Evolutionary conservation across 495 filamentous ascomycete genomes (phyloP).

Genomic region (Clohesyomyces aquaticus): DNA sequence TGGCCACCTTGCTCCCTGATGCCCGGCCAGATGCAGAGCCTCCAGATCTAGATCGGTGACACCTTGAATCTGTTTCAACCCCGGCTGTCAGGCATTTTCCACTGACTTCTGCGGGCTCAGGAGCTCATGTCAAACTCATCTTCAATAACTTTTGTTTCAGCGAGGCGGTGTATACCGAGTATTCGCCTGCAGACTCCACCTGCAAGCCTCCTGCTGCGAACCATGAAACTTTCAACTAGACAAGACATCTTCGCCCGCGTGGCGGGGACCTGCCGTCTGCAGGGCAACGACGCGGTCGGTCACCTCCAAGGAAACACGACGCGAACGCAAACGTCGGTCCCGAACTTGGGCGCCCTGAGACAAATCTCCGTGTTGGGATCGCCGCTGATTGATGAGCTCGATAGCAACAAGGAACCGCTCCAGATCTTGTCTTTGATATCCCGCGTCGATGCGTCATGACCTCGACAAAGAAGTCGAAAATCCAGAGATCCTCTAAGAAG

Average conservation of each 20-base stretch:
- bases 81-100: not conserved
- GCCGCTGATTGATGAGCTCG: too few relatives aligned
- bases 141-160: not conserved
- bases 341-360: not conserved
- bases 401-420: not conserved
- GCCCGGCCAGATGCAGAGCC: slow-evolving; percentile 7
- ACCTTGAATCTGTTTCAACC: not conserved
- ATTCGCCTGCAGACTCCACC: too few relatives aligned
- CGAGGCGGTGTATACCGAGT: not conserved
- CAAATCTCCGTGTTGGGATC: not conserved
- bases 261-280: slow-evolving; percentile 1
- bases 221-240: not conserved
- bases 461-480: too few relatives aligned
- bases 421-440: too few relatives aligned
- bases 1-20: not conserved
- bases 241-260: slow-evolving; percentile 11
- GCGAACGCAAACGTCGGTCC: not conserved
- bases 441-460: too few relatives aligned
- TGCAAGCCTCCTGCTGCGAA: not conserved
- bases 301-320: not conserved
- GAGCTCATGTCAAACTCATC: not conserved
- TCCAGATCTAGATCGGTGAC: not conserved
- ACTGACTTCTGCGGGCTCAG: not conserved
- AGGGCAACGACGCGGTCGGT: slow-evolving; percentile 4
- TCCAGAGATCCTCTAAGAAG: too few relatives aligned